These are phyloP conservation scores for Leccinum truebloodii DNA, from an alignment of 768 basidiomycete genomes.

Conservation along the genomic window DNA sequence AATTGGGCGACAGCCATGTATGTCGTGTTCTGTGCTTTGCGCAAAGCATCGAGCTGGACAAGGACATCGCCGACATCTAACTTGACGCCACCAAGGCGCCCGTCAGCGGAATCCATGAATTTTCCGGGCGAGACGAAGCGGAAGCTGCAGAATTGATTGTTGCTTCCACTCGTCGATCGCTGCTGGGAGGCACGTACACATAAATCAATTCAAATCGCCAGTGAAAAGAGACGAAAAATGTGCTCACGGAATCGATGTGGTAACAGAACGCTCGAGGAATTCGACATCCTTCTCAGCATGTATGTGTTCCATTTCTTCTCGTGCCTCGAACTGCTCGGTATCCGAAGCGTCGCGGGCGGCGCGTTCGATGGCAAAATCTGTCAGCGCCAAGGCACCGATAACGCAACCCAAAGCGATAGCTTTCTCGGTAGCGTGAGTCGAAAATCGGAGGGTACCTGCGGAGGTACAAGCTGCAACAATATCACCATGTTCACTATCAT, in stretches of 20 bases:
- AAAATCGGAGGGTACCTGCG: not conserved
- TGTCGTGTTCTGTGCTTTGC: slow-evolving; percentile 16
- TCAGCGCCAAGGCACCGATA: not conserved
- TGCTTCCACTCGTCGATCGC: not conserved
- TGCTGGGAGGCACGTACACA: not conserved
- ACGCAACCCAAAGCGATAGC: not conserved
- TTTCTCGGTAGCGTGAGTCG: not conserved
- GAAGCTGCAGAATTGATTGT: not conserved
- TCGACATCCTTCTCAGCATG: not conserved
- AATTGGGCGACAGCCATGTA: slow-evolving; percentile 10
- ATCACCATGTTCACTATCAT: not conserved
- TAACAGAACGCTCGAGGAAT: not conserved
- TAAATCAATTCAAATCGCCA: slow-evolving; percentile 1
- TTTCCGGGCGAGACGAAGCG: not conserved
- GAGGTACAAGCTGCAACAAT: not conserved
- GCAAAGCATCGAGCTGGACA: slow-evolving; percentile 16
- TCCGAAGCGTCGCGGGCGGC: not conserved
- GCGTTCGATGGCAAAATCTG: not conserved
- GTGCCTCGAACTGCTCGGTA: not conserved
- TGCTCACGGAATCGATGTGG: not conserved
- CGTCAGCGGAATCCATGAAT: not conserved
- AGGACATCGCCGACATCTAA: slow-evolving; percentile 20
- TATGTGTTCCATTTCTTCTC: not conserved
- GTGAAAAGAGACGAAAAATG: not conserved
- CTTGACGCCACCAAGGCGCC: slow-evolving; percentile 5